These are phyloP conservation scores for Trichosphaerium sp. DNA, from an alignment of 78 protist species.

Conservation along the genomic window DNA sequence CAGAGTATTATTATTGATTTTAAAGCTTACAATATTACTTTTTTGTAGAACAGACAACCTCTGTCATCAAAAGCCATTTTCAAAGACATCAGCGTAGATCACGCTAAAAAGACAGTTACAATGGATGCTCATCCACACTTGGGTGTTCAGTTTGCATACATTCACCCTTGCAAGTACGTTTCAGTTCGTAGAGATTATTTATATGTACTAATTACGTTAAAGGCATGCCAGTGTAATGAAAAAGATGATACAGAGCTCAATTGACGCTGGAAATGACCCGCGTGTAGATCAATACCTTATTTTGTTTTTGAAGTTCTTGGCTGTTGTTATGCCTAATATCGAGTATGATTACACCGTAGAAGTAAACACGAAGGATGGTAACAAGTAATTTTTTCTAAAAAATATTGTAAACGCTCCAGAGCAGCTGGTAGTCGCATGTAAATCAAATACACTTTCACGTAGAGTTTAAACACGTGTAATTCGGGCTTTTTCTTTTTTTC, in stretches of 20 bases:
- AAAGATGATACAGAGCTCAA: conserved; percentile 56
- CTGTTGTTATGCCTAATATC: conserved; percentile 88
- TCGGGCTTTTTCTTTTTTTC: no score
- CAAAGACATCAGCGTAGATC: conserved; percentile 91
- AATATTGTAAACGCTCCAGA: no score
- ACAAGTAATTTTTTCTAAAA: no score
- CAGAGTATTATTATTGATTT: no score
- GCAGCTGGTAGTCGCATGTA: no score
- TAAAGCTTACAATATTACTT: background rate
- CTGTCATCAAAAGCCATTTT: conserved; percentile 59
- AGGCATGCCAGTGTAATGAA: conserved; percentile 82
- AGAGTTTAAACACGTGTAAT: no score
- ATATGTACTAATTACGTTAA: no score
- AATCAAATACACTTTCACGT: no score
- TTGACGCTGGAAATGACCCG: conserved; percentile 31
- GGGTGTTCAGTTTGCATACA: conserved; percentile 49
- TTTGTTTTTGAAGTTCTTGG: conserved; percentile 86
- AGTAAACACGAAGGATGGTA: no score
- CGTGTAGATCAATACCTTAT: conserved; percentile 65
- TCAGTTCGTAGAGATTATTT: conserved; percentile 5
- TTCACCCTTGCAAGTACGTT: conserved; percentile 74
- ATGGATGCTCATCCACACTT: conserved; percentile 91
- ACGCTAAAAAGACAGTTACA: conserved; percentile 91
- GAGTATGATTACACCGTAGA: conserved; percentile 85
- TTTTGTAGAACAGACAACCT: conserved; percentile 29